Percentiles rank a stretch among this genome's conserved stretches.
These are phyloP conservation scores for Oryza meyeriana DNA, from an alignment of 176 grass and related monocot genomes.

Conservation along the genomic window DNA sequence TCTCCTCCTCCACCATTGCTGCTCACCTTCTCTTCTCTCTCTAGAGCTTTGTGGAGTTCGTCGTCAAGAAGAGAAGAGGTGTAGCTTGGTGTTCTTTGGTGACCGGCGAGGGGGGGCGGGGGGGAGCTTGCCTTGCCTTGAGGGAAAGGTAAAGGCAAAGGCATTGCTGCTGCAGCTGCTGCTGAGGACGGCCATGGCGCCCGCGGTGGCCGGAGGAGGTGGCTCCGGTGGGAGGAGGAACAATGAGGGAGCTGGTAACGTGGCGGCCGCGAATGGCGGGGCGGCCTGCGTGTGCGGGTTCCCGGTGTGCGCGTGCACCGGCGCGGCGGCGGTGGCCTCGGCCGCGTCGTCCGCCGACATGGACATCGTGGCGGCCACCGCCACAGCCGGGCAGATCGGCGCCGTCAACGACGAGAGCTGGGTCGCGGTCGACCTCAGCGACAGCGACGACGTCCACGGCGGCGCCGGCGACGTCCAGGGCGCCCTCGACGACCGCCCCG, in stretches of 20 bases:
- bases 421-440: constrained; percentile 51
- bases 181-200: constrained; percentile 39
- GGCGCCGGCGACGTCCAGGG: constrained; percentile 26
- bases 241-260: constrained; percentile 8
- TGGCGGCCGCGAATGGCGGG: too few species aligned
- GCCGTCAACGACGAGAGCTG: constrained; percentile 48
- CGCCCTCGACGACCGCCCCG: constrained; percentile 48
- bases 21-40: not conserved
- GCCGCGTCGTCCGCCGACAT: constrained; percentile 49
- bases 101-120: not conserved
- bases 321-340: constrained; percentile 46
- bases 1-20: not conserved
- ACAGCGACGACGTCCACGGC: constrained; percentile 26
- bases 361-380: constrained; percentile 35
- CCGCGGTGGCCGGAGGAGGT: constrained; percentile 39
- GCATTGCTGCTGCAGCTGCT: constrained; percentile 5
- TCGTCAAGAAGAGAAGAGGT: not conserved
- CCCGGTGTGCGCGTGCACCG: constrained; percentile 52
- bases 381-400: constrained; percentile 41
- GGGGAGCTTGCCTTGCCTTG: not conserved
- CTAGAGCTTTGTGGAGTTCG: not conserved
- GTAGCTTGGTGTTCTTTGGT: not conserved
- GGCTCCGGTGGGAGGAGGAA: constrained; percentile 1
- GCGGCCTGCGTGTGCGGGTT: constrained; percentile 57
- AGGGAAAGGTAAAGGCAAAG: not conserved